phyloP scores from a whole-genome alignment of 306 rosid species.

The Castanopsis chinensis region DNA sequence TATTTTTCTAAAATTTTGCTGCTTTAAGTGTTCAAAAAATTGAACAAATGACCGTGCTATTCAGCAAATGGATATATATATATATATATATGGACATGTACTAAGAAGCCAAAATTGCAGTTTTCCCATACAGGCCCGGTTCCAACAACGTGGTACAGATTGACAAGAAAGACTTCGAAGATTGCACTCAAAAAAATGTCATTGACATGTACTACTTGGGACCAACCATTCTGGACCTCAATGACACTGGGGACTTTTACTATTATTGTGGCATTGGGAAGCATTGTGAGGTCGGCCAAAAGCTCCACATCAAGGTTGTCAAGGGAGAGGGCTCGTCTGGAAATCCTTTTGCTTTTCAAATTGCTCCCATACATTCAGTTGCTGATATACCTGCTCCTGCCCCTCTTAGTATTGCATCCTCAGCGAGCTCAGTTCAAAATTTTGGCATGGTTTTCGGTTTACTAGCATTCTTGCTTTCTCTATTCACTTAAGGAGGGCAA shows the following conservation, averaged over 20 bases:
- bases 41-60: no score
- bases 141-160: constrained; percentile 45
- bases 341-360: constrained; percentile 12
- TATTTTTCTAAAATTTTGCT: no score
- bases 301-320: constrained; percentile 44
- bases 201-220: constrained; percentile 39
- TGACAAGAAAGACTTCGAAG: constrained; percentile 31
- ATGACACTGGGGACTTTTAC: constrained; percentile 44
- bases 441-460: constrained; percentile 17
- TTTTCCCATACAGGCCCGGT: constrained; percentile 46
- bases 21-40: no score
- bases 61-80: not conserved
- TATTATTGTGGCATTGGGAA: constrained; percentile 56
- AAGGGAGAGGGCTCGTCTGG: constrained; percentile 29
- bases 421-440: constrained; percentile 6
- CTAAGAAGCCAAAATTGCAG: constrained; percentile 33
- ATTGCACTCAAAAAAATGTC: constrained; percentile 30
- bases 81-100: not conserved
- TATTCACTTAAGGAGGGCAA: constrained; percentile 3
- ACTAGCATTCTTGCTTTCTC: constrained; percentile 18
- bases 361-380: not conserved
- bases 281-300: constrained; percentile 76
- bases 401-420: not conserved
- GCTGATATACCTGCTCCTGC: not conserved
- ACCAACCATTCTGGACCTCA: constrained; percentile 34